These are phyloP conservation scores for Neoboletus subvelutipes DNA, from an alignment of 768 basidiomycete genomes.

Conservation along the genomic window DNA sequence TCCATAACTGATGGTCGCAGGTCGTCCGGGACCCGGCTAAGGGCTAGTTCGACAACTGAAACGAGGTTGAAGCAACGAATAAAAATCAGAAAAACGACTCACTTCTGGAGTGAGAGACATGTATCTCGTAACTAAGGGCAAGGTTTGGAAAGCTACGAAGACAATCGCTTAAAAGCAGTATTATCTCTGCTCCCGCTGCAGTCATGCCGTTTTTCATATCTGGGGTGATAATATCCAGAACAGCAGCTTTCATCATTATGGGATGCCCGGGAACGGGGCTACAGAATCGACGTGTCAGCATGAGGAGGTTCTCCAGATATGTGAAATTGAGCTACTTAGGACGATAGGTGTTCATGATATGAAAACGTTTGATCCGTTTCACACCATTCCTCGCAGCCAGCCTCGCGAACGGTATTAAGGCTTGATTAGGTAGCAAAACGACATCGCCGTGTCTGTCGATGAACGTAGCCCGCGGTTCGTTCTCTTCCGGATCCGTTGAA, in stretches of 20 bases:
- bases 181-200: conserved; percentile 73
- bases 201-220: conserved; percentile 62
- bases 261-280: conserved; percentile 75
- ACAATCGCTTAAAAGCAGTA: conserved; percentile 65
- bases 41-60: conserved; percentile 63
- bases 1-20: conserved; percentile 59
- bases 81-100: conserved; percentile 23
- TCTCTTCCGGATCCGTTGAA: conserved; percentile 58
- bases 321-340: conserved; percentile 50
- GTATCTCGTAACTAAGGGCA: conserved; percentile 66
- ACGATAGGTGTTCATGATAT: conserved; percentile 70
- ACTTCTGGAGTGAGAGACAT: conserved; percentile 79
- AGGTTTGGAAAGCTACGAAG: conserved; percentile 73
- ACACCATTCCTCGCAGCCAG: conserved; percentile 67
- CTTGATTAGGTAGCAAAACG: conserved; percentile 69
- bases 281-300: conserved; percentile 6
- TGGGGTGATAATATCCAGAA: conserved; percentile 81
- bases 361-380: conserved; percentile 79
- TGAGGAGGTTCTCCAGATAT: background rate
- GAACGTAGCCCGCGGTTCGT: conserved; percentile 64
- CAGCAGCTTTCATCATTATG: conserved; percentile 66
- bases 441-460: conserved; percentile 81
- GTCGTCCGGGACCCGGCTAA: conserved; percentile 60
- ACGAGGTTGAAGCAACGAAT: conserved; percentile 5
- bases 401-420: conserved; percentile 77